A percentile compares a stretch with the other conserved stretches of the same genome.
These are phyloP conservation scores for Mycena kentingensis DNA, from an alignment of 768 basidiomycete species.

Conservation along the genomic window DNA sequence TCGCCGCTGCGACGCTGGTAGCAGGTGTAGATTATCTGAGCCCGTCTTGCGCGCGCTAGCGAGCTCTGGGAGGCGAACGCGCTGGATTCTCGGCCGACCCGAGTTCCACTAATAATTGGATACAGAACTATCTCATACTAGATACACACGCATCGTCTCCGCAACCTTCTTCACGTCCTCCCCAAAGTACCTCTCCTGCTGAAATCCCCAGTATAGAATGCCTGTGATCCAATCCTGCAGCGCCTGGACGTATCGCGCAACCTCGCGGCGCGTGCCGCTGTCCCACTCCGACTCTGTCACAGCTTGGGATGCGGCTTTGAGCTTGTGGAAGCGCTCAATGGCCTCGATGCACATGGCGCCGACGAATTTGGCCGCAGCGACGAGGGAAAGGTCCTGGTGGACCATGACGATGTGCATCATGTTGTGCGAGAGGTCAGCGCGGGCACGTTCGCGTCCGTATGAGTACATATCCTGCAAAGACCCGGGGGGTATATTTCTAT, in stretches of 20 bases:
- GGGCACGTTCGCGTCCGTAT: slow-evolving; percentile 54
- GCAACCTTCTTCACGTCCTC: slow-evolving; percentile 37
- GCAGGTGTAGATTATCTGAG: no score
- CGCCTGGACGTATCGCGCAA: slow-evolving; percentile 45
- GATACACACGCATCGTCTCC: slow-evolving; percentile 38
- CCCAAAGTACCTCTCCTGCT: slow-evolving; percentile 51
- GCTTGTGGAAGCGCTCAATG: slow-evolving; percentile 53
- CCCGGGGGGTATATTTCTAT: neutral
- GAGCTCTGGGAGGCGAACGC: no score
- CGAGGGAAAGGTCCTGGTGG: slow-evolving; percentile 42
- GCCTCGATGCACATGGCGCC: slow-evolving; percentile 47
- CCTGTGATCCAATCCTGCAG: slow-evolving; percentile 53
- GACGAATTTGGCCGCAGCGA: slow-evolving; percentile 49
- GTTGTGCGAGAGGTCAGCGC: slow-evolving; percentile 55
- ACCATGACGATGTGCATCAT: slow-evolving; percentile 53
- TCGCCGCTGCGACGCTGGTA: no score
- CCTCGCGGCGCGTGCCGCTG: slow-evolving; percentile 41
- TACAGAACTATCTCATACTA: no score
- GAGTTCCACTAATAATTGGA: no score
- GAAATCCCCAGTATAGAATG: slow-evolving; percentile 51
- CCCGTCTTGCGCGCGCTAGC: no score
- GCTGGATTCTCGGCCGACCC: no score
- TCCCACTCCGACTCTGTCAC: slow-evolving; percentile 55
- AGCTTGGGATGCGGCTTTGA: slow-evolving; percentile 29
- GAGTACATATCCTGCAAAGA: slow-evolving; percentile 52